Percentiles rank a stretch among this genome's conserved stretches.
These are phyloP conservation scores for Suillus subalutaceus DNA, from an alignment of 768 basidiomycete species.

Conservation along the genomic window DNA sequence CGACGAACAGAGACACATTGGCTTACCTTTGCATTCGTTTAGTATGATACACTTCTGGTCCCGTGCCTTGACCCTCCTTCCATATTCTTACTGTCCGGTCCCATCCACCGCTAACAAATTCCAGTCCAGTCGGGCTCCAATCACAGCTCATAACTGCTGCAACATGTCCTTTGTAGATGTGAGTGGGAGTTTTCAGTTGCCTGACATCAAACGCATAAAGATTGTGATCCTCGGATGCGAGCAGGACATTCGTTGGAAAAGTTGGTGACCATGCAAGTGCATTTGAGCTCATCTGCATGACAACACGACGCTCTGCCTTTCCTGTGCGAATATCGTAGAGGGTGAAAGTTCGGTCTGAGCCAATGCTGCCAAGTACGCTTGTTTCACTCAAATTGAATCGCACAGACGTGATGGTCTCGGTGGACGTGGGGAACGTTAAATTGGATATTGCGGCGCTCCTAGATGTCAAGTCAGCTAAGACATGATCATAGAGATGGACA, in stretches of 20 bases:
- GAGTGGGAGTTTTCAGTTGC: conserved; percentile 75
- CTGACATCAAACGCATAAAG: conserved; percentile 97
- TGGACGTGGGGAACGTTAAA: conserved; percentile 82
- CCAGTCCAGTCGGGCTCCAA: conserved; percentile 95
- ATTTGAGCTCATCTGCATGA: conserved; percentile 96
- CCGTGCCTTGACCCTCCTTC: conserved; percentile 81
- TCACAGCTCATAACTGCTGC: conserved; percentile 96
- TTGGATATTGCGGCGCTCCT: conserved; percentile 88
- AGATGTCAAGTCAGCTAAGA: conserved; percentile 11
- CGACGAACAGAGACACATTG: neutral
- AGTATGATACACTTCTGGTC: conserved; percentile 92
- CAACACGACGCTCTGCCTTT: conserved; percentile 87
- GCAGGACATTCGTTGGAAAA: conserved; percentile 85
- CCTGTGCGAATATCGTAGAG: conserved; percentile 96
- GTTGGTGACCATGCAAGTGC: conserved; percentile 95
- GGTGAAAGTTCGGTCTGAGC: conserved; percentile 94
- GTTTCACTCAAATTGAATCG: conserved; percentile 94
- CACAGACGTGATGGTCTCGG: conserved; percentile 86
- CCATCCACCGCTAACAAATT: conserved; percentile 97
- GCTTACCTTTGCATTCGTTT: conserved; percentile 96
- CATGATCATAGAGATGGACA: conserved; percentile 1
- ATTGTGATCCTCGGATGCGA: conserved; percentile 99
- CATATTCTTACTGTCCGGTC: conserved; percentile 94
- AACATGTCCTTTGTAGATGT: conserved; percentile 97
- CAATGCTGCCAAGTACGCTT: conserved; percentile 92